These are phyloP conservation scores for Rachicladosporium sp. DNA, from an alignment of 2,329 filamentous ascomycete species.

Conservation along the genomic window DNA sequence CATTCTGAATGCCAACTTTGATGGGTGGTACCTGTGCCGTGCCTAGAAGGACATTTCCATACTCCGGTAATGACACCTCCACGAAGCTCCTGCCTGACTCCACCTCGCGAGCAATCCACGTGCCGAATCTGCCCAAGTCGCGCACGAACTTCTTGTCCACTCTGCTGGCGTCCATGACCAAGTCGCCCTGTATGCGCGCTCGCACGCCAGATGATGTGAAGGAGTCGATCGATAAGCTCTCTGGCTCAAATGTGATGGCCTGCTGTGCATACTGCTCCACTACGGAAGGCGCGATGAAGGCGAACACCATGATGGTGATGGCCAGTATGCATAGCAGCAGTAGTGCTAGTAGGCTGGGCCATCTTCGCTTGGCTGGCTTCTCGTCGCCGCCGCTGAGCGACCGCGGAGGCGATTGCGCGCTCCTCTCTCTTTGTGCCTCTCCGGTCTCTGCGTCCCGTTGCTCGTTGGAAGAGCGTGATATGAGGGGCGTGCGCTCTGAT, in stretches of 20 bases:
- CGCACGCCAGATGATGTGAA: constrained; percentile 68
- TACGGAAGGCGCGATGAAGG: constrained; percentile 68
- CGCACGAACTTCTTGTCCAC: constrained; percentile 61
- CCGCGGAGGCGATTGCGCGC: too few relatives aligned
- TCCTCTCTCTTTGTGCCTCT: too few relatives aligned
- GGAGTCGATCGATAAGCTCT: constrained; percentile 70
- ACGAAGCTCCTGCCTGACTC: constrained; percentile 63
- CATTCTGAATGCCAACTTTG: constrained; percentile 64
- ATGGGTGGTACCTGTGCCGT: constrained; percentile 65
- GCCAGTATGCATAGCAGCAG: constrained; percentile 49
- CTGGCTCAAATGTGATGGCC: constrained; percentile 73
- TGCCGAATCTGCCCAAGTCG: constrained; percentile 63
- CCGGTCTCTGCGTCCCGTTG: too few relatives aligned
- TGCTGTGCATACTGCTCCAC: constrained; percentile 79
- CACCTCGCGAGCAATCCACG: constrained; percentile 66
- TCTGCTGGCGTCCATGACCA: constrained; percentile 64
- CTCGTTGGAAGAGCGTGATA: constrained; percentile 12
- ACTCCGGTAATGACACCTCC: constrained; percentile 70
- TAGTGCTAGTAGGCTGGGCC: constrained; percentile 70
- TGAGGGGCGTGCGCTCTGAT: constrained; percentile 29
- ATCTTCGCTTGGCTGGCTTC: constrained; percentile 41
- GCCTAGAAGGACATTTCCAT: constrained; percentile 64
- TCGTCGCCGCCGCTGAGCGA: constrained; percentile 13
- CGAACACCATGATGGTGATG: constrained; percentile 59
- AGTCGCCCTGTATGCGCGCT: constrained; percentile 69